phyloP scores from a whole-genome alignment of 306 rosid species.

The Hylodesmum podocarpum region DNA sequence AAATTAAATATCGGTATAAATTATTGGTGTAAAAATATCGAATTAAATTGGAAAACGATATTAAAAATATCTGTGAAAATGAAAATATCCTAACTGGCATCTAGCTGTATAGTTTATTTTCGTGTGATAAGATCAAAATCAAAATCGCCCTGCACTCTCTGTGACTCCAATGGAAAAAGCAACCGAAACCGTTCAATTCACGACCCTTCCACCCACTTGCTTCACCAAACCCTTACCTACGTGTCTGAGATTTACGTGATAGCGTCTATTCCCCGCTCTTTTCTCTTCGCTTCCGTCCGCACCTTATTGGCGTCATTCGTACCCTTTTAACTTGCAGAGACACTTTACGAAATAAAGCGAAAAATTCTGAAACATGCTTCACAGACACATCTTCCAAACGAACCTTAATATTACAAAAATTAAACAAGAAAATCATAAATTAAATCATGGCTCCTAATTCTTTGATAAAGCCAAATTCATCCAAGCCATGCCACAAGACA shows the following conservation, averaged over 20 bases:
- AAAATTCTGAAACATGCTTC: background rate
- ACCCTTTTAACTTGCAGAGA: background rate
- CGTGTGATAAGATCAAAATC: background rate
- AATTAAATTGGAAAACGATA: too few species aligned
- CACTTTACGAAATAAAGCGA: background rate
- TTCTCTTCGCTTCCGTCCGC: background rate
- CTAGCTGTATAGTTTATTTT: background rate
- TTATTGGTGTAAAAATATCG: too few species aligned
- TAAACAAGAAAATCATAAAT: background rate
- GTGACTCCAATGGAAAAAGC: background rate
- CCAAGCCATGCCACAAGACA: background rate
- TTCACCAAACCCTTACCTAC: background rate
- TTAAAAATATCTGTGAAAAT: too few species aligned
- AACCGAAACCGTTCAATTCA: conserved; percentile 1
- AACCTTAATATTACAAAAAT: background rate
- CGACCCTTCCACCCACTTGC: background rate
- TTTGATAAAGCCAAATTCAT: background rate
- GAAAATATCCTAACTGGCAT: background rate
- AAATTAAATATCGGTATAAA: too few species aligned
- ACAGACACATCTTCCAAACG: background rate
- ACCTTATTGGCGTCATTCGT: background rate
- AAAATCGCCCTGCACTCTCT: background rate
- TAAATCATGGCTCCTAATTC: background rate
- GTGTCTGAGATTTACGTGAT: background rate
- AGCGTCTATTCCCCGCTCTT: conserved; percentile 14